Evolutionary conservation across 2,329 filamentous ascomycete species (phyloP).

Genomic region (Penicillium freii): DNA sequence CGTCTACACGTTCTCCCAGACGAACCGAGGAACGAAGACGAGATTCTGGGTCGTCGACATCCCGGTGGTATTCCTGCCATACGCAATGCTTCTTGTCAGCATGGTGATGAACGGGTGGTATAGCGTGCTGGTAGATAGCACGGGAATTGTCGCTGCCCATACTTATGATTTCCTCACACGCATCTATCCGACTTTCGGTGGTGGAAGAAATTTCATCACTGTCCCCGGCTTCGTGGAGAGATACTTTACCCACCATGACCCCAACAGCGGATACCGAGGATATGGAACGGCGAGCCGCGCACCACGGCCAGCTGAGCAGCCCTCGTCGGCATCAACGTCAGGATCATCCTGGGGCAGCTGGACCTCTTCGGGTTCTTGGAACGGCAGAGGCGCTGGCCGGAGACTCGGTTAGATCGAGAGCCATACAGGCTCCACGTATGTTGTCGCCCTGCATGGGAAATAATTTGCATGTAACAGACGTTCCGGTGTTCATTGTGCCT

Average conservation of each 20-base stretch:
- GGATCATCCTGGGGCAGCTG: conserved; percentile 25
- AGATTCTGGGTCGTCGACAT: conserved; percentile 81
- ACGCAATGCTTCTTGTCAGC: conserved; percentile 72
- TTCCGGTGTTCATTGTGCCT: not conserved
- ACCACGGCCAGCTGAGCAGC: conserved; percentile 19
- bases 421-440: not conserved
- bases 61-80: conserved; percentile 76
- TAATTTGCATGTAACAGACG: not conserved
- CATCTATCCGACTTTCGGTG: conserved; percentile 84
- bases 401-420: conserved; percentile 31
- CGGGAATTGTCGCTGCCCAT: conserved; percentile 84
- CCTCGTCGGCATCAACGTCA: conserved; percentile 8
- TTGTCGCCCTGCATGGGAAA: not conserved
- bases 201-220: conserved; percentile 71
- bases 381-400: conserved; percentile 40
- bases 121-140: conserved; percentile 62
- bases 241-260: conserved; percentile 56
- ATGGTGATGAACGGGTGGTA: conserved; percentile 64
- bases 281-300: conserved; percentile 63
- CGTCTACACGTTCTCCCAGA: conserved; percentile 80
- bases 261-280: conserved; percentile 49
- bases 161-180: conserved; percentile 85
- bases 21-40: conserved; percentile 73
- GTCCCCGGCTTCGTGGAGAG: conserved; percentile 71
- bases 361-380: conserved; percentile 37